Base-by-base conservation (phyloP, 2,329 filamentous ascomycete genomes). In the Ophiostoma ulmi region DNA sequence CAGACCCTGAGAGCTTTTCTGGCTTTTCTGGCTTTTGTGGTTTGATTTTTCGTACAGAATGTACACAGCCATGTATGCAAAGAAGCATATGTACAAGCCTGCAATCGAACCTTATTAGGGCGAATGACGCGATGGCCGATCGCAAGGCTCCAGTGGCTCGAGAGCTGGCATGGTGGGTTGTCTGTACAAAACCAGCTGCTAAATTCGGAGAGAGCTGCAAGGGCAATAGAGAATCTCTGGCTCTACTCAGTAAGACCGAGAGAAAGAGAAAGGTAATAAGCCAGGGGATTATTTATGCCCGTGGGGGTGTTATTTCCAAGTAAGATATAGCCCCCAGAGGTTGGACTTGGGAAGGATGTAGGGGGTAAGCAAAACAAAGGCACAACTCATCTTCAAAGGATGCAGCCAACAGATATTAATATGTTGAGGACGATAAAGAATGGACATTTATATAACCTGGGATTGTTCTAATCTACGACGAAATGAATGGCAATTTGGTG, bases 91-190 rank as follows among this genome's bases (percentile, higher is more conserved):
- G 20, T 38, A n/a, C 17, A n/a, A 10, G 17, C 31, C 20, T 36
- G 31, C 61, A 64, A 58, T 64, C 26, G 61, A 64, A 8, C 61
- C 61, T 64, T 64, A 64, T 64, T 64, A 64, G 61, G 61, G 61
- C 61, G 61, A 38, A 64, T 64, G 61, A 64, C 61, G 61, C 38
- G 61, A 64, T 64, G 61, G 61, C 61, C 61, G 31, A 64, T n/a
- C 31, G 61, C 61, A 64, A 64, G 61, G 61, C 61, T 64, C 61
- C 61, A 64, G 61, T 64, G 61, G 61, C 61, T 64, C 61, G 61
- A 64, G 31, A 38, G 31, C 61, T 14, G 20, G 14, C 61, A 20
- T 17, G 61, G 61, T 64, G 61, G 61, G 35, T 64, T 39, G 26
- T 31, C 52, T 11, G 22, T 26, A 58, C 52, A 13, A 26, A 58